Evolutionary conservation across 2,329 filamentous ascomycete species (phyloP).

Genomic region (Colletotrichum zoysiae): DNA sequence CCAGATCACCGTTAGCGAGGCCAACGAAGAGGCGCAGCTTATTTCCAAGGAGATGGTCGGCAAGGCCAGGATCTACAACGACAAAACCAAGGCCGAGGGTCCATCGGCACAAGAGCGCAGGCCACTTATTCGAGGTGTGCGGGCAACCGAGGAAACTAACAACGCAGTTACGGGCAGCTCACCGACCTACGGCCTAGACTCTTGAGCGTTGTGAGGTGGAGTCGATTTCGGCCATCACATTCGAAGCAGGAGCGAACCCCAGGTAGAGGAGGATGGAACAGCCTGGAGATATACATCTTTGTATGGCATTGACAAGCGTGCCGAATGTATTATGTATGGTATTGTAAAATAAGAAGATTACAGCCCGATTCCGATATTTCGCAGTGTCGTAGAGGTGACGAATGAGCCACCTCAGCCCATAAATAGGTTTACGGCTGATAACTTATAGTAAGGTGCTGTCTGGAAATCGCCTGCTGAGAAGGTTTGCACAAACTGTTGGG

Average conservation of each 20-base stretch:
- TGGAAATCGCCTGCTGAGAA: neutral
- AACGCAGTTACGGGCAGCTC: conserved; percentile 51
- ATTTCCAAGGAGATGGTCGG: conserved; percentile 62
- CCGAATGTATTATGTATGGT: conserved; percentile 36
- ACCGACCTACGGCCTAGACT: conserved; percentile 54
- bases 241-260: neutral
- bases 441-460: neutral
- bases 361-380: conserved; percentile 12
- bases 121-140: conserved; percentile 8
- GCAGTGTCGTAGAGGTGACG: neutral
- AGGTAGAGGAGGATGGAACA: neutral
- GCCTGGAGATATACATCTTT: conserved; percentile 1
- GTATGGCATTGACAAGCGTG: conserved; percentile 15
- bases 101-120: conserved; percentile 3
- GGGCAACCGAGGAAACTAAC: neutral
- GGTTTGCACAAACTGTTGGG: neutral
- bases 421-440: neutral
- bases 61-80: conserved; percentile 50
- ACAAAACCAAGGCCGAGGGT: conserved; percentile 37
- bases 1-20: conserved; percentile 57
- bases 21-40: conserved; percentile 53
- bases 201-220: conserved; percentile 17
- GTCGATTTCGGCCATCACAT: neutral
- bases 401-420: neutral
- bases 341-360: conserved; percentile 40